Evolutionary conservation across 73 alveolate genomes (phyloP), one percentile per base, ranked within the genome.

Genomic region (Blepharisma japonicum): DNA sequence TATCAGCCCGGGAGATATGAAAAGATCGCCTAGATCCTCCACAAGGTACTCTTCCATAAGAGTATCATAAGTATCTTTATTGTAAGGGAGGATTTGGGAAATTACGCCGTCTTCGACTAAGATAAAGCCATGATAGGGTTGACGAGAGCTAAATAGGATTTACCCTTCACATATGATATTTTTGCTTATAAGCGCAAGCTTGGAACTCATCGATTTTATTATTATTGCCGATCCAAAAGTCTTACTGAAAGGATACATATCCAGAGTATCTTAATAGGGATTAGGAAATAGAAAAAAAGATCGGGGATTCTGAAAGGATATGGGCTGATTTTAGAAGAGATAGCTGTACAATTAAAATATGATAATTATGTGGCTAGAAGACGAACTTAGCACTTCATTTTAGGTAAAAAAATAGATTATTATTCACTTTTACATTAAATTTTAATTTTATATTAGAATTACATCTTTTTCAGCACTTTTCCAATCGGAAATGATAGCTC

Each of bases 1-100:
- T 14, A 61, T 25, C 18, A 61, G 74, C 46, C 74, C 74, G 14
- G 74, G 74, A 20, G 23, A 61, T 14, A 61, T 25, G 23, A 20
- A 25, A 14, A 61, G 74, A 14, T 14, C 11, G 39, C 74, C 74
- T 14, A 61, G 74, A 25, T 61, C 74, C 23, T 61, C 74, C 2
- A 61, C 18, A 2, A 14, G n/a, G 47, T 25, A 61, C 23, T 25
- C 74, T 9, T 14, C 47, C 14, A 39, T 11, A 20, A 61, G 74
- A 53, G 23, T 53, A 53, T 53, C 67, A 18, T 25, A 39, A n/a
- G 39, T 18, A 61, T 14, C 23, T 61, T 61, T 39, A 25, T n/a
- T 14, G 2, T 14, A 14, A 14, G 46, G 38, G 74, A 61, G 14
- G 23, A 61, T 25, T n/a, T 61, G 47, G 14, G 14, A n/a, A 61